A percentile compares a stretch with the other conserved stretches of the same genome.
Conservation (phyloP, 177 flowering plant species). For the Vitis hybrid region DNA sequence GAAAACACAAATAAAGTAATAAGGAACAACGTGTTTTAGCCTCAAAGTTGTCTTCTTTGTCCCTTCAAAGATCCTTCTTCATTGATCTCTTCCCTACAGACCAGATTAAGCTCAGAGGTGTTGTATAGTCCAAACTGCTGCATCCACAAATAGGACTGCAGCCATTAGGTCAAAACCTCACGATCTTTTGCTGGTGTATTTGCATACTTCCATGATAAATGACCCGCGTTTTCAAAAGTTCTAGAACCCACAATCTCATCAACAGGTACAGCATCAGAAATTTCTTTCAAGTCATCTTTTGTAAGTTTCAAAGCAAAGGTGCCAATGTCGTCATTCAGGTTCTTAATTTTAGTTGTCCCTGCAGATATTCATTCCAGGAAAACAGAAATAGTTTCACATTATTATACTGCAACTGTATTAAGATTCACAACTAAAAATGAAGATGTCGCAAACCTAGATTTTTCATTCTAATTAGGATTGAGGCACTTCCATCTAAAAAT, state of each 20-base stretch:
- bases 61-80: too few species aligned
- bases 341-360: conserved; percentile 38
- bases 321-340: conserved; percentile 30
- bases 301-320: conserved; percentile 25
- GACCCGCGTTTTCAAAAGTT: conserved; percentile 8
- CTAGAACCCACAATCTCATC: conserved; percentile 27
- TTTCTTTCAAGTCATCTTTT: conserved; percentile 25
- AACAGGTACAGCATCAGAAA: conserved; percentile 34
- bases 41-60: too few species aligned
- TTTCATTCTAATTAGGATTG: too few species aligned
- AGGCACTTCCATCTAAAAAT: too few species aligned
- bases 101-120: too few species aligned
- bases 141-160: not conserved
- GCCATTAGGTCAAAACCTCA: conserved; percentile 1
- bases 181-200: conserved; percentile 20
- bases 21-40: too few species aligned
- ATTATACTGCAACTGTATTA: too few species aligned
- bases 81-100: too few species aligned
- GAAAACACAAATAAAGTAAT: too few species aligned
- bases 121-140: too few species aligned
- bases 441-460: too few species aligned
- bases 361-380: not conserved
- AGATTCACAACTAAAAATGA: too few species aligned
- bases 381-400: not conserved
- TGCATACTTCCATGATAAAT: conserved; percentile 18